Base-by-base conservation (phyloP, 176 grass and related monocot species). In the Oryza coarctata region DNA sequence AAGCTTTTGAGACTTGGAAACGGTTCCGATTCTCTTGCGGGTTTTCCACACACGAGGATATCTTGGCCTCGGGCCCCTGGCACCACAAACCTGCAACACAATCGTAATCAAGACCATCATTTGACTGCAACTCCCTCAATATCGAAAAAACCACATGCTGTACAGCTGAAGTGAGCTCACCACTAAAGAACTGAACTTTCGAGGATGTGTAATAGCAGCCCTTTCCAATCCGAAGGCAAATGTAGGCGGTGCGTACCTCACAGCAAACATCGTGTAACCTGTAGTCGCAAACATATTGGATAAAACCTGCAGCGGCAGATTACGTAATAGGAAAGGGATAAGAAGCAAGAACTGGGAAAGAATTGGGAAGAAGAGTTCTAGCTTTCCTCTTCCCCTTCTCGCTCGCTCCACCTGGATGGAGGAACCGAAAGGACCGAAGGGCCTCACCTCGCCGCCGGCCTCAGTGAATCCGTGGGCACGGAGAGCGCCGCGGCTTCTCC, bases 1-100 rank as follows among this genome's bases (percentile, higher is more conserved):
- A 89, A 94, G 92, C 81, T 97, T 97, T 32, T 97, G 83, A 62
- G 94, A 94, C 90, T 97, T 97, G 15, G 94, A 97, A 69, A 97
- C 78, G 7, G 94, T 94, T 30, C 90, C 92, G 9, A 98, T 93
- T 86, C 89, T 93, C 71, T 91, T 98, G 2, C 57, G 76, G 13
- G 86, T 78, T 79, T 91, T 98, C 95, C 95, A 95, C n/a, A 94
- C 95, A 45, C 95, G 84, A 65, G 92, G 95, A 62, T 71, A 94
- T 79, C 90, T 93, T 3, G 92, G 95, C 70, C 95, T 93, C 18
- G 95, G 95, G 11, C 95, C 92, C 85, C 95, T 93, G 64, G 84
- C 88, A 43, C 72, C 90, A 38, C 95, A 94, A 10, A 98, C 92
- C 95, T 98, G 36, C 77, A 27, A 17, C 20, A 63, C 30, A 76